Conservation (phyloP, 2,329 filamentous ascomycete genomes). For the Neonectria punicea region DNA sequence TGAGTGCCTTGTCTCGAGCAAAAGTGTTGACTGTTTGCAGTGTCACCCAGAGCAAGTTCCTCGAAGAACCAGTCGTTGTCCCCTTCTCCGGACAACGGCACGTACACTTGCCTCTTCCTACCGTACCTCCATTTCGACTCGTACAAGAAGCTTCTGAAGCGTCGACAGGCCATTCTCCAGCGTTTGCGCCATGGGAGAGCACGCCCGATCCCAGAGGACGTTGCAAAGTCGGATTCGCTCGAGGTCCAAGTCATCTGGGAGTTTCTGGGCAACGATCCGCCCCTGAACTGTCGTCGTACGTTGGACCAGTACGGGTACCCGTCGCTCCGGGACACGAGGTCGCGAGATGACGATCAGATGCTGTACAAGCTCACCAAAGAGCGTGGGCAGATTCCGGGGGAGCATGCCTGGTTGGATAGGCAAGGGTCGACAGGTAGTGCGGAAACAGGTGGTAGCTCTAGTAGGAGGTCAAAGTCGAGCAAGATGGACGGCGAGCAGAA, state of each 20-base stretch:
- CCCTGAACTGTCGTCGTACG: conserved; percentile 69
- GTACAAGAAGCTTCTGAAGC: conserved; percentile 66
- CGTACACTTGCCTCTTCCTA: conserved; percentile 62
- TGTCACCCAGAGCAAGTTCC: conserved; percentile 50
- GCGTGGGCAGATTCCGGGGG: conserved; percentile 39
- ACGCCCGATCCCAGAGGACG: conserved; percentile 63
- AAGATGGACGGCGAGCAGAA: conserved; percentile 42
- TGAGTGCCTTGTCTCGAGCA: accelerated
- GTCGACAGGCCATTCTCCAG: conserved; percentile 64
- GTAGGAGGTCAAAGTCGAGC: conserved; percentile 40
- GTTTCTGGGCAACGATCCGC: conserved; percentile 68
- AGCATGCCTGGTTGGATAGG: conserved; percentile 40
- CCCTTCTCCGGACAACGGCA: conserved; percentile 42
- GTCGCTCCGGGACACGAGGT: conserved; percentile 67
- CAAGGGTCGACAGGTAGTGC: conserved; percentile 46
- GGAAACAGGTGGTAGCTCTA: conserved; percentile 41
- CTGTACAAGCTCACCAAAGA: conserved; percentile 72
- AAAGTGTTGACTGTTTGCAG: conserved; percentile 23
- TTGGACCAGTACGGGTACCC: conserved; percentile 73
- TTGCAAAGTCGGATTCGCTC: conserved; percentile 64
- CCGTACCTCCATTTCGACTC: conserved; percentile 74
- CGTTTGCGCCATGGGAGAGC: conserved; percentile 64
- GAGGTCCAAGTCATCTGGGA: conserved; percentile 72
- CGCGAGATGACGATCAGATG: conserved; percentile 74
- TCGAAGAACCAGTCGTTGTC: conserved; percentile 45